These are phyloP conservation scores for Scorias spongiosa DNA, from an alignment of 2,329 filamentous ascomycete species.

Conservation along the genomic window DNA sequence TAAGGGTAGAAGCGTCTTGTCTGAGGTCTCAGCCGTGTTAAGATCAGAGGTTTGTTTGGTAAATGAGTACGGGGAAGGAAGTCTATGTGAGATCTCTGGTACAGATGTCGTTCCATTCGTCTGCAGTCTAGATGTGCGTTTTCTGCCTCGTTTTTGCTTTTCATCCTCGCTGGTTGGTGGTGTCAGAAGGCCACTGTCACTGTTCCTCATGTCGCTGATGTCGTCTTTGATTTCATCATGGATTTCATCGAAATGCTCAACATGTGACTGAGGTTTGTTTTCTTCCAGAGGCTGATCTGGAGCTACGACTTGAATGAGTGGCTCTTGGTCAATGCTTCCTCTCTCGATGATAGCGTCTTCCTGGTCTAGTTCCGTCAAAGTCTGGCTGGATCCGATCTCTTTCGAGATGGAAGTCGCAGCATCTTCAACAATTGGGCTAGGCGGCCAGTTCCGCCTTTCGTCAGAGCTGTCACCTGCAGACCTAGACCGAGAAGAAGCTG, in stretches of 20 bases:
- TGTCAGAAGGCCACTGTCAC: constrained; percentile 13
- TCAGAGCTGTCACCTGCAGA: constrained; percentile 4
- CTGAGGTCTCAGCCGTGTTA: constrained; percentile 18
- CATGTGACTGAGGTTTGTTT: constrained; percentile 25
- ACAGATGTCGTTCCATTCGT: constrained; percentile 21
- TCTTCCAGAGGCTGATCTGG: constrained; percentile 27
- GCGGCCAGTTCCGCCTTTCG: constrained; percentile 32
- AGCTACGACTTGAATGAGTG: constrained; percentile 46
- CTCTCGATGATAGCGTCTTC: constrained; percentile 43
- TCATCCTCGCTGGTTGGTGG: constrained; percentile 25
- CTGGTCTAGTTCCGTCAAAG: constrained; percentile 20
- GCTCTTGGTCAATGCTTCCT: constrained; percentile 53
- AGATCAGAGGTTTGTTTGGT: constrained; percentile 21
- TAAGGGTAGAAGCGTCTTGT: constrained; percentile 32
- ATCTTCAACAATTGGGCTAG: constrained; percentile 54
- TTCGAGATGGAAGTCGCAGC: constrained; percentile 46
- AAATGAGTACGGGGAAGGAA: constrained; percentile 31
- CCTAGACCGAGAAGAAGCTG: neutral
- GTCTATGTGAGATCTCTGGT: constrained; percentile 25
- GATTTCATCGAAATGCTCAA: neutral
- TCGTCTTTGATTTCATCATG: constrained; percentile 16
- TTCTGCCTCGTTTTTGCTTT: constrained; percentile 12
- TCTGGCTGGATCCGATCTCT: constrained; percentile 36
- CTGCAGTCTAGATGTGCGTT: constrained; percentile 17
- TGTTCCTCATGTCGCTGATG: constrained; percentile 6